These are phyloP conservation scores for Ustulina deusta DNA, from an alignment of 2,329 filamentous ascomycete species.

Conservation along the genomic window DNA sequence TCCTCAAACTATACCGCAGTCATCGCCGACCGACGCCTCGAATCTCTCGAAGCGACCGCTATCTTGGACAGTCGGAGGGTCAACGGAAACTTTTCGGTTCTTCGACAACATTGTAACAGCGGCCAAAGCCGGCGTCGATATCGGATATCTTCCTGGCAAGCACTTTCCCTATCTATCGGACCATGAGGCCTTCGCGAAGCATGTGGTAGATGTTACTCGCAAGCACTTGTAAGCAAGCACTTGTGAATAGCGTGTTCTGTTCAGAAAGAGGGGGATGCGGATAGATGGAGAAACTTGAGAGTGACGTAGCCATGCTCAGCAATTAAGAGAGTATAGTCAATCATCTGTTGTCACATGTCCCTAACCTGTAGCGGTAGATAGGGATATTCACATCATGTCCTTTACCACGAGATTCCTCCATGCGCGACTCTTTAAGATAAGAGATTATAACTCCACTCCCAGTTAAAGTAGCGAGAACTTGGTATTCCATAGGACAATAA, in stretches of 20 bases:
- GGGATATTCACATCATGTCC: background rate
- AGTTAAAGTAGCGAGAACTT: too few species aligned
- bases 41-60: slow-evolving; percentile 31
- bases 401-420: background rate
- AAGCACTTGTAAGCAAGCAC: slow-evolving; percentile 32
- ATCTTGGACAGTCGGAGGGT: slow-evolving; percentile 36
- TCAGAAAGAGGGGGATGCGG: background rate
- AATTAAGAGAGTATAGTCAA: background rate
- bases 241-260: background rate
- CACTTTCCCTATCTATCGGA: slow-evolving; percentile 39
- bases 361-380: background rate
- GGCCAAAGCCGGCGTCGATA: slow-evolving; percentile 32
- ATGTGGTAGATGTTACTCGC: slow-evolving; percentile 33
- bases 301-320: background rate
- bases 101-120: slow-evolving; percentile 37
- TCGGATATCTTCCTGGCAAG: slow-evolving; percentile 31
- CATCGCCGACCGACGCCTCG: slow-evolving; percentile 22
- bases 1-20: slow-evolving; percentile 30
- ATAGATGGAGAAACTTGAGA: background rate
- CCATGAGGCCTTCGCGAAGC: slow-evolving; percentile 31
- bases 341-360: background rate
- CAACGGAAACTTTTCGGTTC: slow-evolving; percentile 29
- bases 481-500: background rate
- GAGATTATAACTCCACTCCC: background rate
- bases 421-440: background rate